Evolutionary conservation across 805 yeast species (phyloP).

Genomic region (Wickerhamiella domercqiae): DNA sequence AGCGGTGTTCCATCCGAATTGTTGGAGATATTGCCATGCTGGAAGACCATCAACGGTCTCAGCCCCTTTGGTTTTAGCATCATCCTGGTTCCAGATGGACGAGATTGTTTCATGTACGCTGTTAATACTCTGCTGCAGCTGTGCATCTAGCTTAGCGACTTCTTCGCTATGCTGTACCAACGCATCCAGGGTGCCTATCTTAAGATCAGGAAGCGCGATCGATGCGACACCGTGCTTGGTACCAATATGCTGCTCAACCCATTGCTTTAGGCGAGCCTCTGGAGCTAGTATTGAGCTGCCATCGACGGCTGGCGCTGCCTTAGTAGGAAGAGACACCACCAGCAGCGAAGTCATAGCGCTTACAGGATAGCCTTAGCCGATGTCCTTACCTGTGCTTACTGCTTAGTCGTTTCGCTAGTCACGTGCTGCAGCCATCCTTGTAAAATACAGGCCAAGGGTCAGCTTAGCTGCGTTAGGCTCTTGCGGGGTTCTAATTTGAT

Average conservation of each 20-base stretch:
- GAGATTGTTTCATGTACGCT: slow-evolving; percentile 66
- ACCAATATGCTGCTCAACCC: slow-evolving; percentile 21
- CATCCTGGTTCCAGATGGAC: slow-evolving; percentile 20
- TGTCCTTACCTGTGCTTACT: too few species aligned
- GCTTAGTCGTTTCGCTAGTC: too few species aligned
- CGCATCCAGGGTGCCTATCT: slow-evolving; percentile 88
- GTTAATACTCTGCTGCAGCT: slow-evolving; percentile 48
- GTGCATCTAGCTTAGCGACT: slow-evolving; percentile 64
- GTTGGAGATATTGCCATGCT: slow-evolving; percentile 51
- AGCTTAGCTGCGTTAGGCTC: too few species aligned
- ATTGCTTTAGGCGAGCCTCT: slow-evolving; percentile 23
- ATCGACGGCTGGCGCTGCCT: slow-evolving; percentile 24
- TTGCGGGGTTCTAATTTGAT: too few species aligned
- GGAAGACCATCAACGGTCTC: slow-evolving; percentile 37
- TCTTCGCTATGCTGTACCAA: slow-evolving; percentile 86
- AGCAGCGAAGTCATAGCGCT: slow-evolving; percentile 15
- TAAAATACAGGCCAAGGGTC: too few species aligned
- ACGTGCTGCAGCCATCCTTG: too few species aligned
- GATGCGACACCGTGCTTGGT: slow-evolving; percentile 36
- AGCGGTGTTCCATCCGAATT: slow-evolving; percentile 75
- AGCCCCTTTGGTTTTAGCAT: slow-evolving; percentile 32
- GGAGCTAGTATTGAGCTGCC: slow-evolving; percentile 22
- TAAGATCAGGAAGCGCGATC: slow-evolving; percentile 64
- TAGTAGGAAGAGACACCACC: slow-evolving; percentile 39
- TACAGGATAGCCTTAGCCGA: background rate